Evolutionary conservation across 257 asterid genomes (phyloP).

Genomic region (Craterostigma plantagineum): DNA sequence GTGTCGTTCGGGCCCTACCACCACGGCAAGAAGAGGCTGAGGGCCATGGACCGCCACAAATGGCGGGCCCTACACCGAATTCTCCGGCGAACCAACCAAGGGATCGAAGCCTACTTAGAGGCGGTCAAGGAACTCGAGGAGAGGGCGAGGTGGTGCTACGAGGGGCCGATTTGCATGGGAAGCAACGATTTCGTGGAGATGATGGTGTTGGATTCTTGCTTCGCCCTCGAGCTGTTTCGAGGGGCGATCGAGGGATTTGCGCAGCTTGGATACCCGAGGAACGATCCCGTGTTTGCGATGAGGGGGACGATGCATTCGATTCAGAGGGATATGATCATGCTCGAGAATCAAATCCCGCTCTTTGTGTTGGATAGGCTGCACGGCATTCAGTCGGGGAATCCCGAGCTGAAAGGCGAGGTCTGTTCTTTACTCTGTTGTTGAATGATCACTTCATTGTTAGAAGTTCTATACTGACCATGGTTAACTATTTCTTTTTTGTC

Average conservation of each 20-base stretch:
- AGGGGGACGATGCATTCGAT: slow-evolving; percentile 72
- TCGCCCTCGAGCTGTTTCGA: slow-evolving; percentile 52
- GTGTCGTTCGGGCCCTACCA: slow-evolving; percentile 75
- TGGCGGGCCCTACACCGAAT: slow-evolving; percentile 55
- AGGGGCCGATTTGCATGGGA: slow-evolving; percentile 33
- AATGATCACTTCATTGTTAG: no score
- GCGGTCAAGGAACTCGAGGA: slow-evolving; percentile 47
- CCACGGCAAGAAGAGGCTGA: slow-evolving; percentile 38
- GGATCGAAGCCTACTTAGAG: slow-evolving; percentile 24
- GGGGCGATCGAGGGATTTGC: slow-evolving; percentile 59
- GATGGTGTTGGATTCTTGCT: slow-evolving; percentile 69
- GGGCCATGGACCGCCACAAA: slow-evolving; percentile 66
- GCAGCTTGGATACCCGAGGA: slow-evolving; percentile 47
- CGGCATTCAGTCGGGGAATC: slow-evolving; percentile 31
- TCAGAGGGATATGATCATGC: slow-evolving; percentile 86
- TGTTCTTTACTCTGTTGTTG: no score
- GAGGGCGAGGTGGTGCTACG: slow-evolving; percentile 44
- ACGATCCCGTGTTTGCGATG: slow-evolving; percentile 68
- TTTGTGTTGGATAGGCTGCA: slow-evolving; percentile 36
- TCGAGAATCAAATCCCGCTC: slow-evolving; percentile 77
- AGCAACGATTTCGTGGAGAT: slow-evolving; percentile 64
- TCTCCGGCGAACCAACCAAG: slow-evolving; percentile 43
- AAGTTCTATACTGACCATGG: no score
- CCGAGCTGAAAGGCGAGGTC: slow-evolving; percentile 22
- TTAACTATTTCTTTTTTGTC: no score